Conservation (phyloP, 2,329 filamentous ascomycete genomes). For the Fusarium austroafricanum region DNA sequence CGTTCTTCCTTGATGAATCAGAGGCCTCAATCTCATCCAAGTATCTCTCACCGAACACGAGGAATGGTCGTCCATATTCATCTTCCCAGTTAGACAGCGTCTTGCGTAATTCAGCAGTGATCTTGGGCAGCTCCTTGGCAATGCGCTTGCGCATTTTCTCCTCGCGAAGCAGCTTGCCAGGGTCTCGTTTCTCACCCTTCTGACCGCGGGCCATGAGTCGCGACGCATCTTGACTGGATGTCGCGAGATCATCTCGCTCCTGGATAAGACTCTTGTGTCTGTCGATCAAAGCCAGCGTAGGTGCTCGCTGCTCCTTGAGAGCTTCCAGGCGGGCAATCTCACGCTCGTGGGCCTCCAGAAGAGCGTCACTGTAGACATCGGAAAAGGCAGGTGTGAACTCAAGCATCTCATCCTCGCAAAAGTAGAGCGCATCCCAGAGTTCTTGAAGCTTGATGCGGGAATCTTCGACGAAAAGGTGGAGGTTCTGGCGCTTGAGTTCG, state of each 20-base stretch:
- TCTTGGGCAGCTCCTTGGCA: conserved; percentile 92
- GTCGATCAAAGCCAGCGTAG: conserved; percentile 84
- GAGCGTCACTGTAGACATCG: conserved; percentile 95
- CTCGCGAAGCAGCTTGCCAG: conserved; percentile 90
- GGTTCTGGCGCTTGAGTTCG: conserved; percentile 93
- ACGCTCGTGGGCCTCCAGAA: conserved; percentile 93
- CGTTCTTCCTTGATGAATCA: conserved; percentile 64
- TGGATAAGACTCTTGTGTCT: conserved; percentile 83
- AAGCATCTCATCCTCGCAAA: conserved; percentile 98
- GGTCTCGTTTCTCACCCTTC: conserved; percentile 94
- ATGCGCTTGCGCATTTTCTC: conserved; percentile 99
- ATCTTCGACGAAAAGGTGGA: conserved; percentile 96
- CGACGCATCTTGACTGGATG: conserved; percentile 94
- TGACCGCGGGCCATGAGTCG: conserved; percentile 90
- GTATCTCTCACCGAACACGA: conserved; percentile 92
- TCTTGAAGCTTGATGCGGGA: conserved; percentile 90
- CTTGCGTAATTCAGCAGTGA: conserved; percentile 84
- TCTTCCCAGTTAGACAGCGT: conserved; percentile 90
- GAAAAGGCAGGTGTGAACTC: conserved; percentile 98
- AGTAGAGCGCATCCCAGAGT: conserved; percentile 93
- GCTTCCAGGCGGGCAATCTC: conserved; percentile 86
- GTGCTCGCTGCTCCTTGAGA: conserved; percentile 86
- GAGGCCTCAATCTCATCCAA: conserved; percentile 82
- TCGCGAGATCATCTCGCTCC: conserved; percentile 87
- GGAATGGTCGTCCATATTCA: conserved; percentile 91